A percentile compares a stretch with the other conserved stretches of the same genome.
These are phyloP conservation scores for Xylaria curta DNA, from an alignment of 495 filamentous ascomycete species.

Conservation along the genomic window DNA sequence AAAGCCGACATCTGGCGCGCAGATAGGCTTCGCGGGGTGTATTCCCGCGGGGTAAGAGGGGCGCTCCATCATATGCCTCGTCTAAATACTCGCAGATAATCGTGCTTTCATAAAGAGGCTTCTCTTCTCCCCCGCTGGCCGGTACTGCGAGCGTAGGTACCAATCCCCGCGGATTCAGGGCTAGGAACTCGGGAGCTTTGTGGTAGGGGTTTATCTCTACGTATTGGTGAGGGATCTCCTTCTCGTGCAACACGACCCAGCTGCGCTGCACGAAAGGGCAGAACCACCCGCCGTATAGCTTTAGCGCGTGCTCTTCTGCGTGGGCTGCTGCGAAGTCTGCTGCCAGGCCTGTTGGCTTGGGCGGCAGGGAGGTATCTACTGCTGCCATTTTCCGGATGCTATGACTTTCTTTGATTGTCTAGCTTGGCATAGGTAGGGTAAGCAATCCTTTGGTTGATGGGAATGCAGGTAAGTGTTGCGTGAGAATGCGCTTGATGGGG, in stretches of 20 bases:
- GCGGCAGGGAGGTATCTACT: conserved; percentile 42
- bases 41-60: conserved; percentile 53
- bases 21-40: conserved; percentile 54
- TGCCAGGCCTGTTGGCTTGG: conserved; percentile 44
- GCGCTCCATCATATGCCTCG: conserved; percentile 58
- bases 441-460: background rate
- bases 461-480: background rate
- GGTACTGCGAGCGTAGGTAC: conserved; percentile 66
- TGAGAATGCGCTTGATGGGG: background rate
- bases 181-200: conserved; percentile 66
- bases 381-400: conserved; percentile 30
- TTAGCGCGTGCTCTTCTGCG: conserved; percentile 45
- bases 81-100: conserved; percentile 75
- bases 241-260: conserved; percentile 73
- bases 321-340: conserved; percentile 44
- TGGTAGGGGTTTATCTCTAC: conserved; percentile 76
- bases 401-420: background rate
- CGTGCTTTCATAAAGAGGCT: conserved; percentile 70
- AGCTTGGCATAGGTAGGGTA: background rate
- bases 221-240: conserved; percentile 73
- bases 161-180: conserved; percentile 71
- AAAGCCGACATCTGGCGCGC: conserved; percentile 66
- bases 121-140: conserved; percentile 35
- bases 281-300: conserved; percentile 59
- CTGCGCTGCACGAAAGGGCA: conserved; percentile 67